Conservation (phyloP, 2,329 filamentous ascomycete genomes). For the Talaromyces albobiverticillius region DNA sequence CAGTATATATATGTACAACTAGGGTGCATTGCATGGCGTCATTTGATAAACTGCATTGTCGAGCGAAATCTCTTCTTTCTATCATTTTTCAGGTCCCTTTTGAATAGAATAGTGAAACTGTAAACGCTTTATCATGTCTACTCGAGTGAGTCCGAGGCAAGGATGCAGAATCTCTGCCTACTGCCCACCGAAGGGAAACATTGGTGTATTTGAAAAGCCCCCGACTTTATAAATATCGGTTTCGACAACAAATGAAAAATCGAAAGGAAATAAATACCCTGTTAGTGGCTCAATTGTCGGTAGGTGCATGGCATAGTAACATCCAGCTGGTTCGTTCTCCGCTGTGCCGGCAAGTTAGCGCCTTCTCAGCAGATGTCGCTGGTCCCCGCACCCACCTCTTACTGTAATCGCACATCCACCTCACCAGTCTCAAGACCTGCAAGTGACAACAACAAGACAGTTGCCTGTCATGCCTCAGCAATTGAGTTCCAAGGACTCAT, state of each 20-base stretch:
- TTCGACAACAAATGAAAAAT: background rate
- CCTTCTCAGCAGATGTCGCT: slow-evolving; percentile 16
- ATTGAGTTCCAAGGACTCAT: slow-evolving; percentile 75
- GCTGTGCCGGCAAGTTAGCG: slow-evolving; percentile 11
- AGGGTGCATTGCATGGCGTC: slow-evolving; percentile 12
- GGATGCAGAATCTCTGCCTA: background rate
- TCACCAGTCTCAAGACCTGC: slow-evolving; percentile 20
- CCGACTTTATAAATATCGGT: too few species aligned
- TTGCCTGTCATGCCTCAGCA: slow-evolving; percentile 44
- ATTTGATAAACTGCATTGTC: slow-evolving; percentile 3
- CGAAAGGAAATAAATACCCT: too few species aligned
- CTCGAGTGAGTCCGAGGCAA: too few species aligned
- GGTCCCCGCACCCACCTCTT: slow-evolving; percentile 36
- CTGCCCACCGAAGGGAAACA: too few species aligned
- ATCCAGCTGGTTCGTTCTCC: too few species aligned
- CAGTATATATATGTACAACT: slow-evolving; percentile 7
- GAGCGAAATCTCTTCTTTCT: background rate
- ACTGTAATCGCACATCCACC: slow-evolving; percentile 31
- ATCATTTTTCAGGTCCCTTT: background rate
- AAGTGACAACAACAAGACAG: slow-evolving; percentile 20
- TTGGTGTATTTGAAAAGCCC: background rate
- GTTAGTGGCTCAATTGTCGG: too few species aligned
- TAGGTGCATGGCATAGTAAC: too few species aligned
- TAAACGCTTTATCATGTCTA: background rate
- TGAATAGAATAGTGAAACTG: background rate